Evolutionary conservation across 208 protist species (phyloP).

Genomic region (Lotmaria passim): DNA sequence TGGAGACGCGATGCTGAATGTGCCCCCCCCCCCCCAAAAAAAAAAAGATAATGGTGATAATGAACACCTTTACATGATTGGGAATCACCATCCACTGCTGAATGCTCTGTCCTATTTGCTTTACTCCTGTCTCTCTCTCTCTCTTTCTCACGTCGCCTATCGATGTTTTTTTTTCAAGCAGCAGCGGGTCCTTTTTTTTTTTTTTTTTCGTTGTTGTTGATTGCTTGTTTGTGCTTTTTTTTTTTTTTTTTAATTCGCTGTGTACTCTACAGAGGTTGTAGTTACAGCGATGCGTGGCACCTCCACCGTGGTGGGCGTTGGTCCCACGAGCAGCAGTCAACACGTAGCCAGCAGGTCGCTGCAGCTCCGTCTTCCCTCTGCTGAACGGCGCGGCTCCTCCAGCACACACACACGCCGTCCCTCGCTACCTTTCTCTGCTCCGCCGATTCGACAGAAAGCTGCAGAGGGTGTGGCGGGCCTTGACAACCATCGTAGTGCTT

Average conservation of each 20-base stretch:
- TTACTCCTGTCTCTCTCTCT: not conserved
- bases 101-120: not conserved
- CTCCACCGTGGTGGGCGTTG: not conserved
- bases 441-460: not conserved
- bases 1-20: too few relatives aligned
- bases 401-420: not conserved
- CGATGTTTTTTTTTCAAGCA: too few relatives aligned
- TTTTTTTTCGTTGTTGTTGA: too few relatives aligned
- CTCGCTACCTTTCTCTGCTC: not conserved
- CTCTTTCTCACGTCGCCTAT: too few relatives aligned
- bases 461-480: not conserved
- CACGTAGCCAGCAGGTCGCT: slow-evolving; percentile 10
- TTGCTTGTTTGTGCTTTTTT: too few relatives aligned
- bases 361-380: not conserved
- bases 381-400: not conserved
- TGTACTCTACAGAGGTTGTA: too few relatives aligned
- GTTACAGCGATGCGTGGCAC: not conserved
- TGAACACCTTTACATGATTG: too few relatives aligned
- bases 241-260: too few relatives aligned
- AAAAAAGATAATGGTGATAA: too few relatives aligned
- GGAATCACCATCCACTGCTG: too few relatives aligned
- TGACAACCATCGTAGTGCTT: not conserved
- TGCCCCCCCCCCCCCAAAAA: too few relatives aligned
- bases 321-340: slow-evolving; percentile 16
- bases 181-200: too few relatives aligned